phyloP scores from a whole-genome alignment of 1,139 yeast genomes.

The Lodderomyces jiufengensis region DNA sequence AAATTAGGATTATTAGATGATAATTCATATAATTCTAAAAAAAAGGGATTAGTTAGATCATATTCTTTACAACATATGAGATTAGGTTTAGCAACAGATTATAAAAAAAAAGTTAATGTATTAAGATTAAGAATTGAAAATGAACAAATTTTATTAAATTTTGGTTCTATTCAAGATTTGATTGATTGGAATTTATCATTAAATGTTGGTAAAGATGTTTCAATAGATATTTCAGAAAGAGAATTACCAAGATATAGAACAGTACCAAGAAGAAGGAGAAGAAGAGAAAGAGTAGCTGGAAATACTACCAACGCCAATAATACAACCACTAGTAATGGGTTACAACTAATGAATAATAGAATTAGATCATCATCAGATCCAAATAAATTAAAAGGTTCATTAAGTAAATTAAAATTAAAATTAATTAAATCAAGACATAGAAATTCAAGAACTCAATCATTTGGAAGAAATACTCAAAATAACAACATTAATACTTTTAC shows the following conservation, averaged over 20 bases:
- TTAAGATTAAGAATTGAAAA: conserved; percentile 62
- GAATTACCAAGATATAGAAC: conserved; percentile 67
- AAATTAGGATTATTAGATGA: conserved; percentile 22
- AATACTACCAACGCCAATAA: conserved; percentile 4
- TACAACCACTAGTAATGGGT: not conserved
- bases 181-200: conserved; percentile 64
- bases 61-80: conserved; percentile 69
- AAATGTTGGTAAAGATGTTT: conserved; percentile 58
- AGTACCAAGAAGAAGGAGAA: conserved; percentile 65
- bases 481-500: not conserved
- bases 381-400: conserved; percentile 18
- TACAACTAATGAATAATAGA: conserved; percentile 2
- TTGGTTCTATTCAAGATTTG: conserved; percentile 52
- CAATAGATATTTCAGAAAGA: conserved; percentile 57
- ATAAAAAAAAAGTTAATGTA: conserved; percentile 56
- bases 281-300: conserved; percentile 13
- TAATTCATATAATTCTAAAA: conserved; percentile 13
- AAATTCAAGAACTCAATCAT: not conserved
- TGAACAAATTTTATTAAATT: conserved; percentile 62
- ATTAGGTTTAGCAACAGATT: conserved; percentile 68
- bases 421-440: conserved; percentile 7
- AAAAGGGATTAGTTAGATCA: conserved; percentile 39
- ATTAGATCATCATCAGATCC: conserved; percentile 15
- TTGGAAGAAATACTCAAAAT: not conserved
- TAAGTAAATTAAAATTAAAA: conserved; percentile 20